phyloP scores from a whole-genome alignment of 768 basidiomycete genomes.

The Boletus rubroflammeus region DNA sequence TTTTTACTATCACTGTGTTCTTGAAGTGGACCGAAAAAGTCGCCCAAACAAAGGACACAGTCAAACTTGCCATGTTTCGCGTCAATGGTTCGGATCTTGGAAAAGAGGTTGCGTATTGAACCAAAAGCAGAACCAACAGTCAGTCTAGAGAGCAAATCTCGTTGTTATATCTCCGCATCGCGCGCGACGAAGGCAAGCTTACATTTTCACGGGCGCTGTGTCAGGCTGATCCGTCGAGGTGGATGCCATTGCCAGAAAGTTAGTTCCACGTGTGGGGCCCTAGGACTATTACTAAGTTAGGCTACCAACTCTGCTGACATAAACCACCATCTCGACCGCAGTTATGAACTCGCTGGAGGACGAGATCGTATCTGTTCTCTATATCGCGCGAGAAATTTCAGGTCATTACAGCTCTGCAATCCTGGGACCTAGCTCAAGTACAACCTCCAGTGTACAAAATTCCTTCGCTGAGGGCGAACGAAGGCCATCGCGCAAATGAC shows the following conservation, averaged over 20 bases:
- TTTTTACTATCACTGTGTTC: constrained; percentile 37
- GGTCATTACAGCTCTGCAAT: constrained; percentile 44
- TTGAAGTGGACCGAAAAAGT: constrained; percentile 72
- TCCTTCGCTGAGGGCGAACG: constrained; percentile 79
- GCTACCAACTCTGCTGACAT: constrained; percentile 19
- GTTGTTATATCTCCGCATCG: constrained; percentile 1
- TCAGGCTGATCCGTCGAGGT: constrained; percentile 4
- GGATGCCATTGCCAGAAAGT: constrained; percentile 26
- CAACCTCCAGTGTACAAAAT: constrained; percentile 76
- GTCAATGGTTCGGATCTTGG: constrained; percentile 81
- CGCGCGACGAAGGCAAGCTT: constrained; percentile 5
- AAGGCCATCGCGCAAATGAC: constrained; percentile 88
- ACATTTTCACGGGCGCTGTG: constrained; percentile 31
- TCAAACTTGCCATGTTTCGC: constrained; percentile 93
- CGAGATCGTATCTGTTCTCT: constrained; percentile 86
- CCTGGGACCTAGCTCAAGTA: constrained; percentile 19
- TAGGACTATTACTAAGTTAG: no score
- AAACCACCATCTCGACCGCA: constrained; percentile 9
- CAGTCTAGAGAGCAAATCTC: constrained; percentile 39
- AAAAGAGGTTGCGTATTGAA: constrained; percentile 66
- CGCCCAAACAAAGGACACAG: constrained; percentile 74
- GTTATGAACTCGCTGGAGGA: constrained; percentile 60
- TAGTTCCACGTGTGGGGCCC: no score
- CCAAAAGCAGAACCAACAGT: constrained; percentile 81
- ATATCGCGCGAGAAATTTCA: constrained; percentile 87